Base-by-base conservation (phyloP, 2,329 filamentous ascomycete genomes). In the Phialophora verrucosa region DNA sequence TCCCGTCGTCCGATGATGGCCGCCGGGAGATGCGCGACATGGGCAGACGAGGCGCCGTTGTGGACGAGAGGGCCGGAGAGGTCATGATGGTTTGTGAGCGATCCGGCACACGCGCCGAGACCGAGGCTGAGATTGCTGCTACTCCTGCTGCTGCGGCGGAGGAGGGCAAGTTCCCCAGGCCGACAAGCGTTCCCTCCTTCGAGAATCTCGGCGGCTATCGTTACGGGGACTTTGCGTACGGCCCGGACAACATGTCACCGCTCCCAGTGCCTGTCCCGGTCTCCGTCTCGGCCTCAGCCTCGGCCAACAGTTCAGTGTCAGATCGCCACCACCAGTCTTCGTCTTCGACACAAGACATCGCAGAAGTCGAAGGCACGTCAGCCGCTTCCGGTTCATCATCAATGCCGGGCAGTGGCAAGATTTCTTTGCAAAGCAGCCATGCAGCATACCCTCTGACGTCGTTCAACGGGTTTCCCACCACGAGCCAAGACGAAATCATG, bases 171-270 rank as follows among this genome's bases (percentile, higher is more conserved):
- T 14, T 20, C 25, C 14, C 27, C 29, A 35, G 47, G 14, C 59
- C 59, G 12, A 53, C 47, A 4, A 31, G 53, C 23, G 32, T 53
- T 25, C 12, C 14, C 27, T 27, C 47, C 8, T 61, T 61, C 29
- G 59, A 61, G 59, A 61, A 61, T 14, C 29, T 61, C 23, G 47
- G 59, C 35, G 59, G 59, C 12, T 61, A 61, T 44, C 59, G 59
- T 38, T 61, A 53, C 17, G 59, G 59, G 49, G 59, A 54, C 49
- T 61, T 35, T 8, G 49, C 29, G 20, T 59, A 59, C 17, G 47
- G 59, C 10, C 49, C 49, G 12, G 59, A 61, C 59, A 51, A 61
- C 32, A 61, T 61, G 59, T 42, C 59, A 23, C 47, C 59, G 20
- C 59, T 61, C 31, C 59, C 59, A 20, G 59, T 61, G 11, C 59